These are phyloP conservation scores for Boletellus ananas DNA, from an alignment of 768 basidiomycete species.

Conservation along the genomic window DNA sequence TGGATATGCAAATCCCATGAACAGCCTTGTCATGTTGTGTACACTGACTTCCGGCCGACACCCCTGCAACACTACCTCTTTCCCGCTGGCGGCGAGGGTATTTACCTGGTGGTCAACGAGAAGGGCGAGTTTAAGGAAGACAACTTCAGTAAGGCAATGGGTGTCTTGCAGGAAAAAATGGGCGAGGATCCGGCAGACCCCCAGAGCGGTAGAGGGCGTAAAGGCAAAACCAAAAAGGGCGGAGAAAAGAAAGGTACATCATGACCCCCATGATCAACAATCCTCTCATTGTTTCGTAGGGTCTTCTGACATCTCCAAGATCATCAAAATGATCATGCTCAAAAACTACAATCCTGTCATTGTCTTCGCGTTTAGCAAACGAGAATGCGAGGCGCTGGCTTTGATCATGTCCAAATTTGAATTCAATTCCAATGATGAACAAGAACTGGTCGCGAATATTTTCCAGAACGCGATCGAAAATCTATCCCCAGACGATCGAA, in stretches of 20 bases:
- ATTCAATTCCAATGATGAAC: slow-evolving; percentile 91
- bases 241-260: slow-evolving; percentile 79
- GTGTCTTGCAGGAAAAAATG: slow-evolving; percentile 73
- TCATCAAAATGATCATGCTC: slow-evolving; percentile 96
- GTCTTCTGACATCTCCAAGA: slow-evolving; percentile 91
- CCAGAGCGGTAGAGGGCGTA: slow-evolving; percentile 76
- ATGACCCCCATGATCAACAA: not conserved
- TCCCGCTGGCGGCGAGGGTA: slow-evolving; percentile 94
- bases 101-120: slow-evolving; percentile 98
- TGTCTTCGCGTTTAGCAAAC: slow-evolving; percentile 96
- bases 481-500: slow-evolving; percentile 79
- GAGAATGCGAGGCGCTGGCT: slow-evolving; percentile 94
- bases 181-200: slow-evolving; percentile 94
- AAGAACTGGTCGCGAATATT: slow-evolving; percentile 78
- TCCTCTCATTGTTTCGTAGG: slow-evolving; percentile 43
- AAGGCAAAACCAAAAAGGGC: slow-evolving; percentile 94
- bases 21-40: slow-evolving; percentile 98
- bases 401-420: slow-evolving; percentile 92
- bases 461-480: slow-evolving; percentile 94
- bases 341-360: slow-evolving; percentile 99
- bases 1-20: slow-evolving; percentile 98
- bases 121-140: slow-evolving; percentile 96
- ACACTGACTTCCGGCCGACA: slow-evolving; percentile 98
- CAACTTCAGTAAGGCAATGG: slow-evolving; percentile 98
- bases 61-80: slow-evolving; percentile 98